These are phyloP conservation scores for Santalum album DNA, from an alignment of 164 flowering plant species.

Conservation along the genomic window DNA sequence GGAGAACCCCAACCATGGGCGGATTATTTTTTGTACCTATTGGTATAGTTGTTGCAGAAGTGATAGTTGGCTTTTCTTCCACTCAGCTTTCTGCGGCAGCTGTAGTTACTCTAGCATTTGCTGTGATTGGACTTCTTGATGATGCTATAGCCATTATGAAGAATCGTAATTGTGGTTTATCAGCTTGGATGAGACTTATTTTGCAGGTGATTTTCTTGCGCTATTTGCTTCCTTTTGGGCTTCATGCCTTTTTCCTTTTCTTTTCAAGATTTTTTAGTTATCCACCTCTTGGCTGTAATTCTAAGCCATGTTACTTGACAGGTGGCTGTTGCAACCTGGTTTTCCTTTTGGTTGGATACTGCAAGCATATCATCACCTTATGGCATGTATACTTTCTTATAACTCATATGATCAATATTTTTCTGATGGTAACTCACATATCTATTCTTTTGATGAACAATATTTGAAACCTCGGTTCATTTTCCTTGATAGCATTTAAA, in stretches of 20 bases:
- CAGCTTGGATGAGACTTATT: conserved; percentile 35
- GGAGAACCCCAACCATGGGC: conserved; percentile 80
- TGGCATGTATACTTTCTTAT: conserved; percentile 84
- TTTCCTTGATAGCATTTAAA: too few species aligned
- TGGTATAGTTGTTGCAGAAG: conserved; percentile 61
- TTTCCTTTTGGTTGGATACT: conserved; percentile 64
- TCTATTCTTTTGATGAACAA: conserved; percentile 28
- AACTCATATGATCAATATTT: conserved; percentile 58
- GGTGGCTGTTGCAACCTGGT: conserved; percentile 65
- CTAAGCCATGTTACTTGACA: conserved; percentile 21
- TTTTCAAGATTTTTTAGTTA: not conserved
- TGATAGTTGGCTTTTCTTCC: conserved; percentile 53
- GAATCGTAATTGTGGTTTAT: conserved; percentile 47
- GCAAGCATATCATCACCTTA: conserved; percentile 70
- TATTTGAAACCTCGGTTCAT: not conserved
- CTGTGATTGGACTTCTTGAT: conserved; percentile 70
- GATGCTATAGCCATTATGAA: conserved; percentile 44
- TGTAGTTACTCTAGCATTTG: conserved; percentile 57
- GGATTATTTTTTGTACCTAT: conserved; percentile 79
- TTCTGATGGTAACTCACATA: conserved; percentile 59
- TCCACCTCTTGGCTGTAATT: conserved; percentile 5
- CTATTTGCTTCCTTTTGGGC: conserved; percentile 6
- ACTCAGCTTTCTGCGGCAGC: conserved; percentile 60
- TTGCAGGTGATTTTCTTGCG: conserved; percentile 40
- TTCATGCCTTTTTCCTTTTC: conserved; percentile 2